These are phyloP conservation scores for Symbiodinium pilosum DNA, from an alignment of 73 alveolate genomes.

Conservation along the genomic window DNA sequence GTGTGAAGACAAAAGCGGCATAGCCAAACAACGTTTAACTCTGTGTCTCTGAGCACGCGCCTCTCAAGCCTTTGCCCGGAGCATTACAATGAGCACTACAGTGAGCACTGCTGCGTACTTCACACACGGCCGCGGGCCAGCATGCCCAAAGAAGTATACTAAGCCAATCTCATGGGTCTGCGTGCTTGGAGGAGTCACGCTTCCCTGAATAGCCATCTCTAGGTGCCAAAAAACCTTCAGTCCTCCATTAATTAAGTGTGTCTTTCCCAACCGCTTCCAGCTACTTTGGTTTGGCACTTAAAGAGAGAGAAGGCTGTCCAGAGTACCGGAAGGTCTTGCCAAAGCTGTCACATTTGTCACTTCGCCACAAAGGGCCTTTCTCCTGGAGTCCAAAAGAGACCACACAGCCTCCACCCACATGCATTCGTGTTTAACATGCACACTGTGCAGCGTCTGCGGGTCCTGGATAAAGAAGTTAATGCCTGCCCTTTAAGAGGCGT, in stretches of 20 bases:
- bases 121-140: constrained; percentile 45
- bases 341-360: constrained; percentile 1
- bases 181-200: constrained; percentile 29
- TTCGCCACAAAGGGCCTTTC: not conserved
- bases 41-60: no score
- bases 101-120: not conserved
- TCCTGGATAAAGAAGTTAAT: not conserved
- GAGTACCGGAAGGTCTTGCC: not conserved
- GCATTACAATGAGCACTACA: not conserved
- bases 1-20: not conserved
- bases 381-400: not conserved
- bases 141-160: constrained; percentile 57
- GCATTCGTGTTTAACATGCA: not conserved
- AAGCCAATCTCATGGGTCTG: constrained; percentile 68
- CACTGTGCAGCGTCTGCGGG: not conserved
- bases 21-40: not conserved
- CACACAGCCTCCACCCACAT: not conserved
- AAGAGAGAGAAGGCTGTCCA: not conserved
- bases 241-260: no score
- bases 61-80: constrained; percentile 8
- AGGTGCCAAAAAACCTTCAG: not conserved
- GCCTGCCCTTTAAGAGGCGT: not conserved
- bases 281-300: not conserved
- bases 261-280: no score
- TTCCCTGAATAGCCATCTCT: not conserved